These are phyloP conservation scores for Stemphylium vesicarium DNA, from an alignment of 2,329 filamentous ascomycete genomes.

Conservation along the genomic window DNA sequence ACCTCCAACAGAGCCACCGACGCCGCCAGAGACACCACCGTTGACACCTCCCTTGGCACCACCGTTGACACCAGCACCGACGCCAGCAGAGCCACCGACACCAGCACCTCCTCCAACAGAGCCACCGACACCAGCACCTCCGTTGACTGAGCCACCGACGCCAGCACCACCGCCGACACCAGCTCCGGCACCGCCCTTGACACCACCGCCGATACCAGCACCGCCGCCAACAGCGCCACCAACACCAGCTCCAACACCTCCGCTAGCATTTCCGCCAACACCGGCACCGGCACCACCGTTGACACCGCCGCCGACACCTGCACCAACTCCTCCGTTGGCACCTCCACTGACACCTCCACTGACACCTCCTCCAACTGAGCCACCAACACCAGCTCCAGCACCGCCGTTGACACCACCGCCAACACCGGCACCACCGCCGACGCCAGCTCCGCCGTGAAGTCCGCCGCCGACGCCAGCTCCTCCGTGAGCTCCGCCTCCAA, in stretches of 20 bases:
- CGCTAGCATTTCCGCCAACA: not conserved
- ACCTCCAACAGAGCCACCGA: not conserved
- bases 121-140: not conserved
- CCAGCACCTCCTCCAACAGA: not conserved
- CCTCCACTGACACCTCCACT: not conserved
- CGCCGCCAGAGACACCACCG: not conserved
- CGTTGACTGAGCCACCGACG: not conserved
- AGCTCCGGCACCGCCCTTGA: not conserved
- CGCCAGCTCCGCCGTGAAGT: not conserved
- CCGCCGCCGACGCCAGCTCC: constrained; percentile 1
- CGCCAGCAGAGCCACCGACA: not conserved
- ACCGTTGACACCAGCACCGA: not conserved
- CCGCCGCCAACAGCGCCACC: not conserved
- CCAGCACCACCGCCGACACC: not conserved
- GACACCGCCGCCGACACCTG: not conserved
- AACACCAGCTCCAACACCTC: not conserved
- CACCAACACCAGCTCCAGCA: not conserved
- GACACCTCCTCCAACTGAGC: not conserved
- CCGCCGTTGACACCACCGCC: not conserved
- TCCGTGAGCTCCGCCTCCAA: not conserved
- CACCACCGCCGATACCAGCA: not conserved
- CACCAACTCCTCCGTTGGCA: not conserved
- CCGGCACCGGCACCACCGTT: not conserved
- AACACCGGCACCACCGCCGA: not conserved
- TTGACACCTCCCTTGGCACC: not conserved